phyloP scores from a whole-genome alignment of 345 rosid genomes.

The Rhodamnia rubescens region DNA sequence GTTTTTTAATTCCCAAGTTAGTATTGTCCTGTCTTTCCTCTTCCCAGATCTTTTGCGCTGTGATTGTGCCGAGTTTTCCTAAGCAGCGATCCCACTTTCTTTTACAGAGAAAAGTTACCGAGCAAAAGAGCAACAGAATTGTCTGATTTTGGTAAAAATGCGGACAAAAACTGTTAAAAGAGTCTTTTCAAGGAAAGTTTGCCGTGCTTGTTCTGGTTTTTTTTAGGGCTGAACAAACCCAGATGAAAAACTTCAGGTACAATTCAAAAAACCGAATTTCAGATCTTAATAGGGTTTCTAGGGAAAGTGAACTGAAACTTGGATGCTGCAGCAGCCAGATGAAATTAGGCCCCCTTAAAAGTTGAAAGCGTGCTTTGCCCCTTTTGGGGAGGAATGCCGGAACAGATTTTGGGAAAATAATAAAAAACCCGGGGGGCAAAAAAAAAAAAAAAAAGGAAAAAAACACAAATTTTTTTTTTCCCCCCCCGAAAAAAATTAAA shows the following conservation, averaged over 20 bases:
- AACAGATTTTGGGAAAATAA: no score
- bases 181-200: not conserved
- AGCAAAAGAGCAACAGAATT: no score
- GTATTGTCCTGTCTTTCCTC: not conserved
- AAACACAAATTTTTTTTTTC: no score
- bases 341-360: not conserved
- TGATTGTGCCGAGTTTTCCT: not conserved
- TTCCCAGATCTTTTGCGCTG: not conserved
- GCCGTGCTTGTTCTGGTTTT: not conserved
- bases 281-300: not conserved
- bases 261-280: not conserved
- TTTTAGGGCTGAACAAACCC: not conserved
- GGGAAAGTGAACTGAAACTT: not conserved
- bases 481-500: no score
- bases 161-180: not conserved
- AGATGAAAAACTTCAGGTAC: not conserved
- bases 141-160: not conserved
- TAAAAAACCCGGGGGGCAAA: no score
- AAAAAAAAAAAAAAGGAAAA: no score
- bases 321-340: not conserved
- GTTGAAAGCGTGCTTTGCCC: not conserved
- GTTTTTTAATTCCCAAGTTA: not conserved
- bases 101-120: not conserved
- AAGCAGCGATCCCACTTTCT: not conserved
- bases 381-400: not conserved